Evolutionary conservation across 192 early-diverging fungal genomes (phyloP).

Genomic region (Linnemannia zychae): DNA sequence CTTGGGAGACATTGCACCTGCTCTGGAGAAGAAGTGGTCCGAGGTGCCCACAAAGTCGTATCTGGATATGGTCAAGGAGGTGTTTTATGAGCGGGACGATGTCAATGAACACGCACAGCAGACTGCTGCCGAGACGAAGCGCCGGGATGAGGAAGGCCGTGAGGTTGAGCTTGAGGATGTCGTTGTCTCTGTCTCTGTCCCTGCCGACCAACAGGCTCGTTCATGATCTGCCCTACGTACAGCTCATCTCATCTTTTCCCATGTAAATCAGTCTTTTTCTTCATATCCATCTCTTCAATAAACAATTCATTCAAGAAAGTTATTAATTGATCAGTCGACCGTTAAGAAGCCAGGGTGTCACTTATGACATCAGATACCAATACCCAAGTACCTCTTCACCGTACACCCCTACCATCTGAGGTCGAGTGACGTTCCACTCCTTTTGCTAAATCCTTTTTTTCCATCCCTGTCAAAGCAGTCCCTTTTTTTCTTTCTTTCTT

Average conservation of each 20-base stretch:
- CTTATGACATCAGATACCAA: too few relatives aligned
- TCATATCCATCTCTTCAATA: too few relatives aligned
- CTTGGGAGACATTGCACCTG: slow-evolving; percentile 56
- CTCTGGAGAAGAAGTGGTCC: slow-evolving; percentile 60
- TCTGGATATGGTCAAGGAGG: slow-evolving; percentile 52
- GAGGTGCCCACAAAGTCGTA: slow-evolving; percentile 48
- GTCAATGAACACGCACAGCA: slow-evolving; percentile 37
- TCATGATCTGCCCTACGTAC: neutral
- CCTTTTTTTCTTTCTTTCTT: neutral
- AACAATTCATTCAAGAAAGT: too few relatives aligned
- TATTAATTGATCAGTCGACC: too few relatives aligned
- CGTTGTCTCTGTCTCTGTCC: slow-evolving; percentile 28
- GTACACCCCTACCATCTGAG: too few relatives aligned
- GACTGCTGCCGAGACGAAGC: slow-evolving; percentile 29
- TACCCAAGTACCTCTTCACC: too few relatives aligned
- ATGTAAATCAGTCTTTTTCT: neutral
- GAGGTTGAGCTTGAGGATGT: slow-evolving; percentile 46
- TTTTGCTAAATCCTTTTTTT: neutral
- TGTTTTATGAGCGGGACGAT: slow-evolving; percentile 48
- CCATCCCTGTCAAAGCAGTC: neutral
- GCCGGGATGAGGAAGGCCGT: slow-evolving; percentile 23
- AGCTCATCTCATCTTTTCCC: neutral
- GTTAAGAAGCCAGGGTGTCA: too few relatives aligned
- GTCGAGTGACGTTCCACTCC: neutral
- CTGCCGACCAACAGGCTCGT: neutral